Percentiles rank a stretch among this genome's conserved stretches.
These are phyloP conservation scores for Trichoderma semiorbis DNA, from an alignment of 2,329 filamentous ascomycete genomes.

Conservation along the genomic window DNA sequence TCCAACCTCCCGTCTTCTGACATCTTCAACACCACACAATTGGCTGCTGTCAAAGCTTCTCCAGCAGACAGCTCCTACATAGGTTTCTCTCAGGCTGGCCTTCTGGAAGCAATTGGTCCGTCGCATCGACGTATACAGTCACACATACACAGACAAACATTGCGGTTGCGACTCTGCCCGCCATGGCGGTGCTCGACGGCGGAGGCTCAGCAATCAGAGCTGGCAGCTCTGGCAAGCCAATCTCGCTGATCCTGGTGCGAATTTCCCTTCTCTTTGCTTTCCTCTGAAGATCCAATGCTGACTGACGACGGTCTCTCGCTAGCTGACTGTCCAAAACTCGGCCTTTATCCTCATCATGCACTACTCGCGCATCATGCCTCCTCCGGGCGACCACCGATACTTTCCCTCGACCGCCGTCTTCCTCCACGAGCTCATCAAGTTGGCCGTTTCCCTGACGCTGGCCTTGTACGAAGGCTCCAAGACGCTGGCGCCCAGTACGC, in stretches of 20 bases:
- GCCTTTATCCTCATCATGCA: conserved; percentile 81
- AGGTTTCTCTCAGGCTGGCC: rapidly evolving
- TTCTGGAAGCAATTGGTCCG: not conserved
- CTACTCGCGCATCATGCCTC: conserved; percentile 92
- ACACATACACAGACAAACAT: not conserved
- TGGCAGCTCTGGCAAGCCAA: conserved; percentile 21
- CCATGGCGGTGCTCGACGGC: conserved; percentile 22
- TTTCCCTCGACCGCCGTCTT: conserved; percentile 93
- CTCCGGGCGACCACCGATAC: conserved; percentile 77
- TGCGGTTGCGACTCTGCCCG: not conserved
- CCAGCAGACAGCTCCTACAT: not conserved
- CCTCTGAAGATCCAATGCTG: not conserved
- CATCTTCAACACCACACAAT: not conserved
- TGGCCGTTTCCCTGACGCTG: conserved; percentile 80
- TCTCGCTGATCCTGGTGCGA: conserved; percentile 26
- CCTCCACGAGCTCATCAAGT: conserved; percentile 87
- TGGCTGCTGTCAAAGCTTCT: not conserved
- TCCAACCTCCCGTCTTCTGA: not conserved
- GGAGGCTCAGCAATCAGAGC: conserved; percentile 14
- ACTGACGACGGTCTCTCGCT: not conserved
- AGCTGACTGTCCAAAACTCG: conserved; percentile 75
- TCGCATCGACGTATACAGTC: not conserved
- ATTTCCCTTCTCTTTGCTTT: conserved; percentile 16
- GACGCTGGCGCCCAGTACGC: conserved; percentile 72
- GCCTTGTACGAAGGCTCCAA: conserved; percentile 83